Conservation (phyloP, 2,329 filamentous ascomycete genomes). For the Trichophyton verrucosum region DNA sequence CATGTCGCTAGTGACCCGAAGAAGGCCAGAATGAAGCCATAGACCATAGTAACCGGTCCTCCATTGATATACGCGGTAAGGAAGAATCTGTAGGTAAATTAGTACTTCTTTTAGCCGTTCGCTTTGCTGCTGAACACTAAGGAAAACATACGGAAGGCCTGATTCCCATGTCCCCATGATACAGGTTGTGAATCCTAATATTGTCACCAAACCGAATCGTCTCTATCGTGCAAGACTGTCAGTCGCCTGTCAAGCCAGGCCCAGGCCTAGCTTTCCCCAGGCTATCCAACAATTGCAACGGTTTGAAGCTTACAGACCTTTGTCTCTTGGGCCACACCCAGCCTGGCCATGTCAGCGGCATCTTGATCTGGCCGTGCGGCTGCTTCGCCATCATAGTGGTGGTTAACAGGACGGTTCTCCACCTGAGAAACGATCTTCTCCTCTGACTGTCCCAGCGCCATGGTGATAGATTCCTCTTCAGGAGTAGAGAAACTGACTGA, state of each 20-base stretch:
- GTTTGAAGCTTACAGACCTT: background rate
- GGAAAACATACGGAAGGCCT: background rate
- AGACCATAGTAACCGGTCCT: constrained; percentile 28
- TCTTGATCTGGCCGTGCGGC: background rate
- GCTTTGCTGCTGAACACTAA: background rate
- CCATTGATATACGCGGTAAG: constrained; percentile 25
- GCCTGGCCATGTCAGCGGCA: constrained; percentile 1
- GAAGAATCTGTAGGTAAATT: constrained; percentile 15
- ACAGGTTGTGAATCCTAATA: constrained; percentile 4
- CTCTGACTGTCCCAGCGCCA: background rate
- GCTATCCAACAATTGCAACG: background rate
- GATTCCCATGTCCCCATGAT: constrained; percentile 5
- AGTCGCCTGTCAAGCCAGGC: background rate
- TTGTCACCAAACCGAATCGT: constrained; percentile 4
- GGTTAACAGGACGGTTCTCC: background rate
- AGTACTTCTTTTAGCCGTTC: background rate
- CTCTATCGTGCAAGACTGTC: background rate
- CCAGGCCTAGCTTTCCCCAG: background rate
- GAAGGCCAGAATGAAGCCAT: constrained; percentile 25
- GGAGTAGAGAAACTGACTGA: no score
- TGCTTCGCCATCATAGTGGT: background rate
- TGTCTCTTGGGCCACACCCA: constrained; percentile 2
- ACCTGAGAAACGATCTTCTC: background rate
- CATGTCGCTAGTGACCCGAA: constrained; percentile 25
- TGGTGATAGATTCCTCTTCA: background rate